Conservation (phyloP, 345 rosid species). For the Brassica incana region DNA sequence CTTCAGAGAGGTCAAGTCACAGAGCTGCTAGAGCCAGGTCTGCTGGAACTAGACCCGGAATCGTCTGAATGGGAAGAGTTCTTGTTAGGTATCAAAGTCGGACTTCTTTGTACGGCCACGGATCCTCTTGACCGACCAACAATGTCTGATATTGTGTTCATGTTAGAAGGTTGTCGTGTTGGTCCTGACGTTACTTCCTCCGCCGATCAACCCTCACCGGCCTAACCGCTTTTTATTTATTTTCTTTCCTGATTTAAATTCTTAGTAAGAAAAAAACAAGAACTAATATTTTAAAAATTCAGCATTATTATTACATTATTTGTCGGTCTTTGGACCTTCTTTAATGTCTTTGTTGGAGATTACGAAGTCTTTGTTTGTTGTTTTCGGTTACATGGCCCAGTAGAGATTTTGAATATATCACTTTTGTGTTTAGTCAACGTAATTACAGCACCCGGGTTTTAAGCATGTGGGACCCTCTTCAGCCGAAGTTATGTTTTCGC, state of each 20-base stretch:
- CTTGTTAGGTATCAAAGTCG: slow-evolving; percentile 89
- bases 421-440: slow-evolving; percentile 20
- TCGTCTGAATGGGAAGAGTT: slow-evolving; percentile 99
- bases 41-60: slow-evolving; percentile 91
- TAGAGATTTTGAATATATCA: background rate
- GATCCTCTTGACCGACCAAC: slow-evolving; percentile 88
- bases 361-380: slow-evolving; percentile 25
- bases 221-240: slow-evolving; percentile 32
- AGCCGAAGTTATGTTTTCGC: slow-evolving; percentile 7
- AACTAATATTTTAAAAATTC: background rate
- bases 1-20: slow-evolving; percentile 82
- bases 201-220: slow-evolving; percentile 86
- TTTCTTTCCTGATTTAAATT: slow-evolving; percentile 16
- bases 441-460: slow-evolving; percentile 17
- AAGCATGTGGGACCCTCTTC: slow-evolving; percentile 15
- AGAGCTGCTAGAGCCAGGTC: slow-evolving; percentile 83
- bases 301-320: slow-evolving; percentile 19
- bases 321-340: slow-evolving; percentile 31
- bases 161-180: slow-evolving; percentile 97
- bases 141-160: slow-evolving; percentile 88
- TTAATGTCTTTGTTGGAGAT: slow-evolving; percentile 27
- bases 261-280: slow-evolving; percentile 1
- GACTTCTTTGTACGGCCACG: slow-evolving; percentile 81
- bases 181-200: slow-evolving; percentile 86
- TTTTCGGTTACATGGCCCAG: slow-evolving; percentile 22